Base-by-base conservation (phyloP, 495 filamentous ascomycete genomes). In the Hypomontagnella submonticulosa region DNA sequence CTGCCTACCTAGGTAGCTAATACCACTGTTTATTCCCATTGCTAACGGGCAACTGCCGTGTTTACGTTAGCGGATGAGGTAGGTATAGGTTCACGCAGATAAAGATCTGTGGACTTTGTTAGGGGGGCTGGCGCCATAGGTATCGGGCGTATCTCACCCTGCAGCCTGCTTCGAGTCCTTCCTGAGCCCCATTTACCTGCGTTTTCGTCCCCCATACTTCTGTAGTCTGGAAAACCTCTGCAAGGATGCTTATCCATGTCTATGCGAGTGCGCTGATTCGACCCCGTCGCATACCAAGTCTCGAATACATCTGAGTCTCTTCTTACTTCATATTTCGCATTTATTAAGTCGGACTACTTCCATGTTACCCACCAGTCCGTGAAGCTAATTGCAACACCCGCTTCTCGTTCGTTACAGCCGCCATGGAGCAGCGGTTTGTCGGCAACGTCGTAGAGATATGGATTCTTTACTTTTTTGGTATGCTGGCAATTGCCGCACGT, bases 361-460 rank as follows among this genome's bases (percentile, higher is more conserved):
- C 44, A 42, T 58, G 34, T 18, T 49, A 58, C 33, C 55, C 43
- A 49, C 34, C 19, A 3, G 12, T 20, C 23, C 36, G 20, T 42
- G 18, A 20, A 42, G 9, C 5, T 19, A 34, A n/a, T 32, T 19
- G 34, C 33, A 49, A 41, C 11, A 19, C 4, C 33, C 32, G 33
- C 20, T 58, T 42, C 19, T 30, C 43, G 34, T 41, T 40, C 19
- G n/a, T 42, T 41, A 38, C 44, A 34, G 43, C 18, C 43, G 44
- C 20, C 12, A 58, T 58, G 55, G 43, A 58, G 1, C 20, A 38
- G 19, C 33, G 44, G 12, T 49, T 49, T 16, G 43, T 47, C 11
- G 44, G 44, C 44, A 49, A 58, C 20, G 13, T 49, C 33, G 55
- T 58, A 12, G 44, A 58, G 34, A 58, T 58, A 49, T 58, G 55